phyloP scores from a whole-genome alignment of 208 protist genomes.

The Trypanosomatidae sp. region DNA sequence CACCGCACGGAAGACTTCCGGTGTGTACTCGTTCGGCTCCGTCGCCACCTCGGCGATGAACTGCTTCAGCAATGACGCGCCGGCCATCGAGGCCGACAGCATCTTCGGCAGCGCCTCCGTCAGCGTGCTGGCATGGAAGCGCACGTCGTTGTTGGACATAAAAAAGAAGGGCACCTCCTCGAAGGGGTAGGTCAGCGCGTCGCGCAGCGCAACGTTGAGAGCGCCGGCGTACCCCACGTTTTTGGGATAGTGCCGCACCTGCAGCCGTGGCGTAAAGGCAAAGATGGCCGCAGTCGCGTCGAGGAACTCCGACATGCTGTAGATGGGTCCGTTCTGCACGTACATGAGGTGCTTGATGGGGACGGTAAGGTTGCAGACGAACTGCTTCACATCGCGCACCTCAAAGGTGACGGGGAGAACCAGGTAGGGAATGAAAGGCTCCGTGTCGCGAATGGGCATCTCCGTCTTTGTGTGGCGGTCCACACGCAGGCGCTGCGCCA shows the following conservation, averaged over 20 bases:
- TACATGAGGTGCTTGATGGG: slow-evolving; percentile 19
- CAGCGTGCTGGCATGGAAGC: slow-evolving; percentile 3
- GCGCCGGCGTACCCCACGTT: slow-evolving; percentile 17
- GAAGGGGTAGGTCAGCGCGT: slow-evolving; percentile 18
- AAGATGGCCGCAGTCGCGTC: slow-evolving; percentile 25
- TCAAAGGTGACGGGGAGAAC: slow-evolving; percentile 18
- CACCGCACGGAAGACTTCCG: slow-evolving; percentile 15
- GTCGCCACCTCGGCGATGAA: slow-evolving; percentile 24
- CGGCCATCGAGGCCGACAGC: slow-evolving; percentile 2
- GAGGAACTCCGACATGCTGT: slow-evolving; percentile 14
- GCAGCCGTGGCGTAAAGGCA: slow-evolving; percentile 27
- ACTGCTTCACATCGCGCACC: slow-evolving; percentile 11
- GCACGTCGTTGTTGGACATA: slow-evolving; percentile 16
- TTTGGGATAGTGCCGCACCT: slow-evolving; percentile 17
- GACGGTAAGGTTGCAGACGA: slow-evolving; percentile 21
- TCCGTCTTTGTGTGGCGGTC: slow-evolving; percentile 10
- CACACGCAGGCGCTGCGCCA: slow-evolving; percentile 18
- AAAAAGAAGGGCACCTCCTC: slow-evolving; percentile 27
- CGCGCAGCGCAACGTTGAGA: slow-evolving; percentile 25
- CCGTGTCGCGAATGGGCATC: slow-evolving; percentile 3
- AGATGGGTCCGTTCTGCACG: slow-evolving; percentile 12
- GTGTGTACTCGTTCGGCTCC: slow-evolving; percentile 29
- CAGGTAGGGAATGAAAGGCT: slow-evolving; percentile 4
- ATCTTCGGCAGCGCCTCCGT: slow-evolving; percentile 12
- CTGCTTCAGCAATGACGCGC: background rate